Conservation (phyloP, 345 rosid species). For the Bruguiera sexangula region DNA sequence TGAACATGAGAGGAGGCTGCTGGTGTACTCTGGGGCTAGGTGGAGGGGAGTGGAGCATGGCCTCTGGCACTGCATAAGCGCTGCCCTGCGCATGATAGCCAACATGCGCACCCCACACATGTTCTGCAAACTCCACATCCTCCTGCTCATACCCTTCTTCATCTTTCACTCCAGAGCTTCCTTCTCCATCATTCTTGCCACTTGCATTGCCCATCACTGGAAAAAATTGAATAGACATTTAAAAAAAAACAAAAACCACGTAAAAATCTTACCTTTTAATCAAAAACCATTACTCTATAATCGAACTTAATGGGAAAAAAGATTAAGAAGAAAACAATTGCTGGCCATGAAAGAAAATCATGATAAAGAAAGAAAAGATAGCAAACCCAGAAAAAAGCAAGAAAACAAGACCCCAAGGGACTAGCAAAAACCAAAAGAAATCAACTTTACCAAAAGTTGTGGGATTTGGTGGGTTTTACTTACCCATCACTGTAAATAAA, state of each 20-base stretch:
- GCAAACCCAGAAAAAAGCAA: conserved; percentile 15
- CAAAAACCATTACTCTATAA: neutral
- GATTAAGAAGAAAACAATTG: neutral
- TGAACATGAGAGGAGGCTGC: conserved; percentile 22
- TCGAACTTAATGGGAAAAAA: neutral
- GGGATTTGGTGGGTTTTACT: conserved; percentile 20
- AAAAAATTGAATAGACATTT: conserved; percentile 8
- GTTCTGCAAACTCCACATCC: conserved; percentile 17
- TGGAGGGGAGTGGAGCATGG: conserved; percentile 38
- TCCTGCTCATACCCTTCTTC: conserved; percentile 28
- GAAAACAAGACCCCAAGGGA: conserved; percentile 9
- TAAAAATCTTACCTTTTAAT: conserved; percentile 15
- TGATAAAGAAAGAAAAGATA: conserved; percentile 2
- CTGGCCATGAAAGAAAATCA: neutral
- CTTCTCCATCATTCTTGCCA: conserved; percentile 47
- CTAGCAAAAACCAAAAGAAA: neutral
- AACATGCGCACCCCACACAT: conserved; percentile 7
- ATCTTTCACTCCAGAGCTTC: conserved; percentile 27
- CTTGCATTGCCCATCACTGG: conserved; percentile 68
- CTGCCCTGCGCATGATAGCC: conserved; percentile 20
- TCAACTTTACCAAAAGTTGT: neutral
- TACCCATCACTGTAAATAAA: conserved; percentile 42
- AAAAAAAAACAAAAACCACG: conserved; percentile 18
- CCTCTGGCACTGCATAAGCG: conserved; percentile 18
- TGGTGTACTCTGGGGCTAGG: conserved; percentile 20